These are phyloP conservation scores for Forsythia suspensa DNA, from an alignment of 257 asterid species.

Conservation along the genomic window DNA sequence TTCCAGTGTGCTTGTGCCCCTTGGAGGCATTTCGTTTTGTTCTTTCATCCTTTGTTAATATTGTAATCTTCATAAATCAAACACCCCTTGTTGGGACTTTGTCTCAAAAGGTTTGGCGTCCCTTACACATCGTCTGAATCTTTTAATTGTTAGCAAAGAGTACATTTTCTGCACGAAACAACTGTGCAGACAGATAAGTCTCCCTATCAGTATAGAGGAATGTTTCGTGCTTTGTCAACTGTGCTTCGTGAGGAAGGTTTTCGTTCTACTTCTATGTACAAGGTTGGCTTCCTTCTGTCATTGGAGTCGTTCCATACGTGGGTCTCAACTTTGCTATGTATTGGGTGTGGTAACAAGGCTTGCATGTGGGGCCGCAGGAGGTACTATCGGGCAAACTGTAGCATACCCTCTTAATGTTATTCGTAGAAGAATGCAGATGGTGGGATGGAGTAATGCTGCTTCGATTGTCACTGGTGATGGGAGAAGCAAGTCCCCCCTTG, in stretches of 20 bases:
- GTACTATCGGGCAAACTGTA: slow-evolving; percentile 95
- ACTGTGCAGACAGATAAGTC: slow-evolving; percentile 88
- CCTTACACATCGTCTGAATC: no score
- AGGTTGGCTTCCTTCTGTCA: slow-evolving; percentile 99
- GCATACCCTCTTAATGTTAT: slow-evolving; percentile 98
- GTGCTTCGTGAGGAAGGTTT: slow-evolving; percentile 99
- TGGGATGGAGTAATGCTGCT: slow-evolving; percentile 91
- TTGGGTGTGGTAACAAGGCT: slow-evolving; percentile 86
- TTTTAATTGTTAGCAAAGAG: no score
- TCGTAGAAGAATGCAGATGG: slow-evolving; percentile 99
- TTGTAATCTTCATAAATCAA: no score
- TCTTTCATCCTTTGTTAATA: no score
- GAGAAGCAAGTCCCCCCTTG: slow-evolving; percentile 58
- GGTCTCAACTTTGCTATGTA: slow-evolving; percentile 98
- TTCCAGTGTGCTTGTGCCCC: no score
- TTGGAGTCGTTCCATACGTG: slow-evolving; percentile 97
- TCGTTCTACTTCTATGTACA: slow-evolving; percentile 87
- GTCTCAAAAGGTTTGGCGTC: no score
- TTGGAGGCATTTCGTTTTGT: no score
- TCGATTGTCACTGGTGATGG: slow-evolving; percentile 84
- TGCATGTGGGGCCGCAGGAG: slow-evolving; percentile 94
- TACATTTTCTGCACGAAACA: no score
- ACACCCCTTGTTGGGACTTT: no score
- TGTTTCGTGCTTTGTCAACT: slow-evolving; percentile 88
- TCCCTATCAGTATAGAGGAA: slow-evolving; percentile 91